Evolutionary conservation across 2,329 filamentous ascomycete species (phyloP), one percentile per base, ranked within the genome.

Genomic region (Seiridium unicorne): DNA sequence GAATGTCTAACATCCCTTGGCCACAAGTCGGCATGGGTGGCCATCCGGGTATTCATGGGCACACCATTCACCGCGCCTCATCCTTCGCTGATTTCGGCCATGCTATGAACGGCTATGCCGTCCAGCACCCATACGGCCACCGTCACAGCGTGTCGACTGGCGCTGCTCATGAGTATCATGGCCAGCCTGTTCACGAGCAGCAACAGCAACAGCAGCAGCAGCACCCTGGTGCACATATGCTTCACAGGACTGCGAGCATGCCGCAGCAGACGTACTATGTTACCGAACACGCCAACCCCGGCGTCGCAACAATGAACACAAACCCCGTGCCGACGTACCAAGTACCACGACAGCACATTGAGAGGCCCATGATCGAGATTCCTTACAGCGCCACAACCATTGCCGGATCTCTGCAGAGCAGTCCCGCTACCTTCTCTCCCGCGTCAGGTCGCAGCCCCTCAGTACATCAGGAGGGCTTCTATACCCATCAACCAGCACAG

Each of bases 231-330:
- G 75, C 81, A 49, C 79, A 80, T 18, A 78, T 84, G 68, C 68
- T 83, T 53, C 81, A 82, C 64, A 77, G 81, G 57, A 75, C 78
- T n/a, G 66, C 78, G 4, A 80, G 77, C 68, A 74, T 83, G 66
- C 76, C 79, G 3, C 72, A 77, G 53, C 70, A 74, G 42, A 70
- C 73, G 5, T 85, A 81, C 69, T 89, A 86, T 66, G 79, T 88
- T 36, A 81, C 86, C 1, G 85, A 89, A 60, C 83, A 86, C 64
- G 81, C 79, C 69, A 87, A 87, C 66, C 84, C 85, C 8, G 84
- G 81, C 10, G 81, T 89, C 5, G 85, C 84, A 38, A 88, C 84
- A 10, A 83, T 88, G 80, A 85, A 83, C 71, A 79, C 83, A 9
- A 79, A 78, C 63, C 67, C 77, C 5, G 73, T 84, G 53, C 75